phyloP scores from a whole-genome alignment of 2,329 filamentous ascomycete genomes.

The Sclerotiophoma versabilis region DNA sequence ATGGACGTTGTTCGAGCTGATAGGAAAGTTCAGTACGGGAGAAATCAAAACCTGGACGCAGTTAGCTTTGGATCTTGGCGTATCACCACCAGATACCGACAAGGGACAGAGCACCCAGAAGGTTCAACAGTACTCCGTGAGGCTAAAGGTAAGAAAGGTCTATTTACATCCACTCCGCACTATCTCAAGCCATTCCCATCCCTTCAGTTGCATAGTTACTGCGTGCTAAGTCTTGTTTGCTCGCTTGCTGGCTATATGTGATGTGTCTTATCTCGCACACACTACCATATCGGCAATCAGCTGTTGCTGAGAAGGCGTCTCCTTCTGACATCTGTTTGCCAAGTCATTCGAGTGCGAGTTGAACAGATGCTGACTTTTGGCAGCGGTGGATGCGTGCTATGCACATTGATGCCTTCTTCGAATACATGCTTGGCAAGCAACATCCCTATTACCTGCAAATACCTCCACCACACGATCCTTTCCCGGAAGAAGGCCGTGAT shows the following conservation, averaged over 20 bases:
- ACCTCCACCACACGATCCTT: slow-evolving; percentile 68
- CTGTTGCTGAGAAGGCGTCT: background rate
- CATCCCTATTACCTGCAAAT: slow-evolving; percentile 83
- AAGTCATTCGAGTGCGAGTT: background rate
- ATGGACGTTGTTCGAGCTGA: slow-evolving; percentile 77
- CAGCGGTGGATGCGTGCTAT: slow-evolving; percentile 96
- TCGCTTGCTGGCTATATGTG: background rate
- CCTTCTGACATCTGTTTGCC: background rate
- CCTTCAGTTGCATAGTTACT: background rate
- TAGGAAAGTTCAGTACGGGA: slow-evolving; percentile 77
- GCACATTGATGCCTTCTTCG: slow-evolving; percentile 94
- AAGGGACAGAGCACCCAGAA: slow-evolving; percentile 92
- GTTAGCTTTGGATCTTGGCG: slow-evolving; percentile 83
- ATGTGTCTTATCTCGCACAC: background rate
- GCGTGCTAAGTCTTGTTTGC: background rate
- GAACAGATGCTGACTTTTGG: slow-evolving; percentile 4
- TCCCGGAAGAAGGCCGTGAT: slow-evolving; percentile 73
- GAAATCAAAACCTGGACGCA: slow-evolving; percentile 95
- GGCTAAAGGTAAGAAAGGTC: slow-evolving; percentile 73
- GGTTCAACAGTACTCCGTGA: slow-evolving; percentile 91
- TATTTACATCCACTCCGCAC: background rate
- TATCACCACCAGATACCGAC: slow-evolving; percentile 79
- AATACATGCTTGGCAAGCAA: slow-evolving; percentile 79
- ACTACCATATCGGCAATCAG: background rate
- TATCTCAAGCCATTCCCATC: background rate